Evolutionary conservation across 331 rosid genomes (phyloP), one percentile per base, ranked within the genome.

Genomic region (Rhamnella rubrinervis): DNA sequence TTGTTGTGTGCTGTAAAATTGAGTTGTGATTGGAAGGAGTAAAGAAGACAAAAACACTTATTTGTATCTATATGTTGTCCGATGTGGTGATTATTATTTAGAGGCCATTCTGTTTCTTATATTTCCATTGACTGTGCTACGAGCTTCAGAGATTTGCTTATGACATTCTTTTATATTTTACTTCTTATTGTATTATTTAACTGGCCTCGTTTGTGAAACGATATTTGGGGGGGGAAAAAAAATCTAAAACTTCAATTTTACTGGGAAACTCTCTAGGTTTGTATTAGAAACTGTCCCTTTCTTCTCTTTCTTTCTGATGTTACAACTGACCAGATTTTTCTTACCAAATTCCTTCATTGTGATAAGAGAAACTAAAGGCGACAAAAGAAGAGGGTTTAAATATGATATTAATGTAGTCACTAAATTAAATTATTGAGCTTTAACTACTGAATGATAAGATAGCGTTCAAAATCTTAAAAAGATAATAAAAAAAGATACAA

Each of bases 61-160:
- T 78, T 26, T 92, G 88, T 86, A 80, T 80, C 82, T 86, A 84
- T 89, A 76, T 82, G 79, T 81, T 73, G 70, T 66, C 85, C 77
- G 75, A 82, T 86, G 87, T 87, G 77, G 81, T 89, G 82, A 77
- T 86, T 84, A 71, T 80, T 73, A 57, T 85, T 77, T 77, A 78
- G 77, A 65, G 74, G 78, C 77, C 71, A 51, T 68, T 79, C 49
- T 67, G 66, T 81, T 83, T 83, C 85, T 78, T 9, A 68, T 62
- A 73, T 77, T 81, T 72, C 70, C 75, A 79, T 79, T 75, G 75
- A 79, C 70, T 81, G 68, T 74, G 50, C 78, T 68, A 57, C 70
- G 83, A 69, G 64, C 70, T 72, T 49, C 74, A 73, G 71, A 79
- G 83, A 76, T 41, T 73, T 82, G 78, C 71, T 73, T 83, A 75